Conservation (phyloP, 129 eudicot species). For the Logfia minima region DNA sequence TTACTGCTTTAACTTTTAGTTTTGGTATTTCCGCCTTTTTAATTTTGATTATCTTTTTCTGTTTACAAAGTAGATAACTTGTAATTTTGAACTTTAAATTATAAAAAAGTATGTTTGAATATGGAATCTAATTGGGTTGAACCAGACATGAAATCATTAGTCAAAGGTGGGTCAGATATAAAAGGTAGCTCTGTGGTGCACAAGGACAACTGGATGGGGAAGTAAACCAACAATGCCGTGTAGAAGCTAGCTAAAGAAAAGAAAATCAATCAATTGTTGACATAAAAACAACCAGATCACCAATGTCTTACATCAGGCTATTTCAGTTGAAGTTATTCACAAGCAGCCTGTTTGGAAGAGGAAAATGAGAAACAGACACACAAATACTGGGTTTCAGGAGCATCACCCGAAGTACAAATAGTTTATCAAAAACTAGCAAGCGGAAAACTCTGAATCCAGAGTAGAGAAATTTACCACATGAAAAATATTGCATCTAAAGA, state of each 20-base stretch:
- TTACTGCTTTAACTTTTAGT: too few species aligned
- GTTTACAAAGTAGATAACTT: background rate
- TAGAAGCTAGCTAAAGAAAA: background rate
- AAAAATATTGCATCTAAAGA: conserved; percentile 21
- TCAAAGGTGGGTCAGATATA: too few species aligned
- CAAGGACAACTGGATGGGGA: background rate
- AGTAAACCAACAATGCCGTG: background rate
- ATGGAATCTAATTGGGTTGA: too few species aligned
- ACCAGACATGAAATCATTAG: too few species aligned
- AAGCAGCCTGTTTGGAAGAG: conserved; percentile 23
- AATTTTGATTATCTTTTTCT: too few species aligned
- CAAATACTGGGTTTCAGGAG: conserved; percentile 19
- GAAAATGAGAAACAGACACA: conserved; percentile 1
- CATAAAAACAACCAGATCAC: background rate
- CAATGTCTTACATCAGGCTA: conserved; percentile 22
- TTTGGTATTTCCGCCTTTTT: background rate
- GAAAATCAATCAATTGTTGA: conserved; percentile 20
- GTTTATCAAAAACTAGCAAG: conserved; percentile 27
- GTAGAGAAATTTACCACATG: conserved; percentile 21
- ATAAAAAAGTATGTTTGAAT: too few species aligned
- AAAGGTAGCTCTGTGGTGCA: background rate
- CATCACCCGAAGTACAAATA: conserved; percentile 18
- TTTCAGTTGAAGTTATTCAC: conserved; percentile 29
- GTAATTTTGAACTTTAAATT: too few species aligned
- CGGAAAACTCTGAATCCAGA: conserved; percentile 32